A percentile compares a stretch with the other conserved stretches of the same genome.
Conservation (phyloP, 345 rosid species). For the Zanthoxylum bungeanum region DNA sequence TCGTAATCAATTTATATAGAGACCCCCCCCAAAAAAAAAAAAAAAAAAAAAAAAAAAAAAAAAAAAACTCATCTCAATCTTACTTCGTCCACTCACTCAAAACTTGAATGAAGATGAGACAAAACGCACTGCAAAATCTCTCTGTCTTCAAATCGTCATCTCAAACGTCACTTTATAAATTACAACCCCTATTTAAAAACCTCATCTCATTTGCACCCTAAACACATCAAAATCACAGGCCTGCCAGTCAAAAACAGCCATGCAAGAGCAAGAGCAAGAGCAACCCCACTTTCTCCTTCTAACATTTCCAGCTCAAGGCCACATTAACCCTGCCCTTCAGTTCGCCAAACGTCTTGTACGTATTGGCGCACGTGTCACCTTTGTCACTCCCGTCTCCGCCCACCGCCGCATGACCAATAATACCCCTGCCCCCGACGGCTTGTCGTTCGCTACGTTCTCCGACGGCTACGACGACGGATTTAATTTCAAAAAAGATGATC, state of each 20-base stretch:
- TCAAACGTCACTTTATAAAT: not conserved
- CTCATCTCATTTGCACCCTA: rapidly evolving
- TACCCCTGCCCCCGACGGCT: constrained; percentile 28
- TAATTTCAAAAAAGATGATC: constrained; percentile 22
- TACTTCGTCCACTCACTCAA: too few relatives aligned
- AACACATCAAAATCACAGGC: too few relatives aligned
- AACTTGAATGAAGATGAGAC: too few relatives aligned
- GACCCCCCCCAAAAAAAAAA: too few relatives aligned
- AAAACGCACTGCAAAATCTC: too few relatives aligned
- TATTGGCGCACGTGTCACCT: constrained; percentile 47
- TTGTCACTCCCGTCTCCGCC: constrained; percentile 36
- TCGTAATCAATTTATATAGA: too few relatives aligned
- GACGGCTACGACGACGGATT: constrained; percentile 64
- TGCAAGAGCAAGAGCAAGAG: not conserved
- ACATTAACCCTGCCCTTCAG: constrained; percentile 59
- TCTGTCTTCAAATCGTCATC: not conserved
- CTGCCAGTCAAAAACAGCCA: too few relatives aligned
- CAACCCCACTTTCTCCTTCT: constrained; percentile 52
- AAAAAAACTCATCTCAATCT: too few relatives aligned
- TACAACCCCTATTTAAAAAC: not conserved
- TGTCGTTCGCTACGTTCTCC: constrained; percentile 47
- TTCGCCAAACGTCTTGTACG: constrained; percentile 51
- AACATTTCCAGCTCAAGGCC: constrained; percentile 58
- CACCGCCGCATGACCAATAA: constrained; percentile 38
- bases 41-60: too few relatives aligned